phyloP scores from a whole-genome alignment of 179 eudicot genomes.

The Sideroxylon spinosum region DNA sequence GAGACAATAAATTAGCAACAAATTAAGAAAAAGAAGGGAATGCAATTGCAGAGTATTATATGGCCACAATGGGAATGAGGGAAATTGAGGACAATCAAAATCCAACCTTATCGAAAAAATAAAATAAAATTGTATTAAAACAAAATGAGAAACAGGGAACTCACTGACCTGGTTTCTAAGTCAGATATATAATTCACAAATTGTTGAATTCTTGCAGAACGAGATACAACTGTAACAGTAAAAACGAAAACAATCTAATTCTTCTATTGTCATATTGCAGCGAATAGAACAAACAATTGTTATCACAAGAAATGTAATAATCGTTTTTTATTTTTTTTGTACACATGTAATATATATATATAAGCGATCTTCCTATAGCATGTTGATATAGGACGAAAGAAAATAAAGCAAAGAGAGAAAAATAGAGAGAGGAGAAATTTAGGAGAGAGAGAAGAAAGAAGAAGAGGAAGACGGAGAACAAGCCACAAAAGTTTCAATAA shows the following conservation, averaged over 20 bases:
- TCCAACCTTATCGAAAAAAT: neutral
- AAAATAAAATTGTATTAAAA: neutral
- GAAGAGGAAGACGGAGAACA: too few species aligned
- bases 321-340: neutral
- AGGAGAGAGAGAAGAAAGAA: too few species aligned
- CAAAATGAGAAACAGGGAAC: constrained; percentile 12
- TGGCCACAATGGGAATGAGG: neutral
- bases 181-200: constrained; percentile 80
- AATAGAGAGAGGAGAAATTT: too few species aligned
- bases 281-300: neutral
- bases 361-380: too few species aligned
- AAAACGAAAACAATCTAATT: neutral
- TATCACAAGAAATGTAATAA: neutral
- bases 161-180: constrained; percentile 56
- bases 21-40: neutral
- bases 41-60: neutral
- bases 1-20: constrained; percentile 2
- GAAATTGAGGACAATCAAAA: neutral
- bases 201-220: constrained; percentile 63
- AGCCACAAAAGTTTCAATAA: too few species aligned
- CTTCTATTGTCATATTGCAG: neutral
- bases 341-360: too few species aligned
- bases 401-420: too few species aligned
- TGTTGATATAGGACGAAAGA: too few species aligned
- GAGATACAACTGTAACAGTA: constrained; percentile 47